These are phyloP conservation scores for Osmanthus fragrans DNA, from an alignment of 257 asterid species.

Conservation along the genomic window DNA sequence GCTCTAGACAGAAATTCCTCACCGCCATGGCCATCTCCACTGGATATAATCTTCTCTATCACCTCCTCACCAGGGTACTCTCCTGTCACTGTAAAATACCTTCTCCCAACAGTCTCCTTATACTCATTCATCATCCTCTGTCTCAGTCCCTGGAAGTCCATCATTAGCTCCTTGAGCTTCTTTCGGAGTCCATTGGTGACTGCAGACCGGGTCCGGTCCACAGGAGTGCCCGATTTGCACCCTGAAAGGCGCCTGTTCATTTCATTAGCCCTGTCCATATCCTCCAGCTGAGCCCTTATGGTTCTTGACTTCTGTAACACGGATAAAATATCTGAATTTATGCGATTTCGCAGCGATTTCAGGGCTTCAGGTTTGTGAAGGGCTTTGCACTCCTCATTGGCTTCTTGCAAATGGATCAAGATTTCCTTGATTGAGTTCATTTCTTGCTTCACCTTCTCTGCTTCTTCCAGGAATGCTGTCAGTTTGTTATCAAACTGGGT, in stretches of 20 bases:
- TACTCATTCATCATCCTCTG: slow-evolving; percentile 93
- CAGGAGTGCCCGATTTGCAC: slow-evolving; percentile 69
- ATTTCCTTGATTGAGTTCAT: slow-evolving; percentile 70
- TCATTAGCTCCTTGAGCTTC: slow-evolving; percentile 90
- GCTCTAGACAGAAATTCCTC: slow-evolving; percentile 84
- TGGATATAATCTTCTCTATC: slow-evolving; percentile 74
- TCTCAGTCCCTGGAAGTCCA: slow-evolving; percentile 86
- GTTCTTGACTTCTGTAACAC: slow-evolving; percentile 69
- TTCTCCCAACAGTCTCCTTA: slow-evolving; percentile 79
- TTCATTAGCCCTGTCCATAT: slow-evolving; percentile 78
- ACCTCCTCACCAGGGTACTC: slow-evolving; percentile 71
- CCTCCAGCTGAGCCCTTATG: slow-evolving; percentile 61
- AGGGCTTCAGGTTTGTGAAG: slow-evolving; percentile 83
- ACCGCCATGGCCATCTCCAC: slow-evolving; percentile 65
- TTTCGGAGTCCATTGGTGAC: slow-evolving; percentile 92
- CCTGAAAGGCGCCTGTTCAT: slow-evolving; percentile 63
- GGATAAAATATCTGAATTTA: slow-evolving; percentile 51
- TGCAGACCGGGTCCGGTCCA: slow-evolving; percentile 69
- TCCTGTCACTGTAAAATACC: slow-evolving; percentile 87
- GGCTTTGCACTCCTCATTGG: slow-evolving; percentile 59
- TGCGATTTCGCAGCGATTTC: slow-evolving; percentile 47
- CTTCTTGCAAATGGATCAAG: slow-evolving; percentile 49
- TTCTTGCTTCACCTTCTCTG: slow-evolving; percentile 64
- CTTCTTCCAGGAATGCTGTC: slow-evolving; percentile 69
- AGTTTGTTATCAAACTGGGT: slow-evolving; percentile 59